Conservation (phyloP, 345 rosid genomes). For the Populus alba region DNA sequence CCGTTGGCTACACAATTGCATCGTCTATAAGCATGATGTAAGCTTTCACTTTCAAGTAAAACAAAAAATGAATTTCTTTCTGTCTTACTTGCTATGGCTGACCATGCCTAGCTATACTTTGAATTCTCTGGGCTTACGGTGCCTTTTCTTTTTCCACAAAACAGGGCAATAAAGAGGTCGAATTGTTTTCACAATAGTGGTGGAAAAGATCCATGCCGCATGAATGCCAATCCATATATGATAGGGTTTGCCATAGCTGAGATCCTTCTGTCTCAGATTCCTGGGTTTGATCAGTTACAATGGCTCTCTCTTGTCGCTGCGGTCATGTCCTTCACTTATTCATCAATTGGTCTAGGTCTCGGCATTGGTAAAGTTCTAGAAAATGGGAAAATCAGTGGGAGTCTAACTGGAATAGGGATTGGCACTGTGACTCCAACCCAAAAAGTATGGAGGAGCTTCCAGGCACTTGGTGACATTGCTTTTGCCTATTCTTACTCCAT, state of each 20-base stretch:
- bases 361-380: slow-evolving; percentile 71
- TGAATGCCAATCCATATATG: slow-evolving; percentile 60
- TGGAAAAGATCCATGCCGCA: slow-evolving; percentile 39
- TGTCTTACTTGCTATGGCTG: neutral
- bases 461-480: slow-evolving; percentile 88
- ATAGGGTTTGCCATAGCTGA: slow-evolving; percentile 58
- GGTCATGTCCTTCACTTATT: slow-evolving; percentile 93
- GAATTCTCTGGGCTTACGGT: neutral
- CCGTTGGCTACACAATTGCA: slow-evolving; percentile 75
- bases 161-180: slow-evolving; percentile 66
- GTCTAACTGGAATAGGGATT: slow-evolving; percentile 69
- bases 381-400: slow-evolving; percentile 56
- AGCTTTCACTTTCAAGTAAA: neutral
- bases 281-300: slow-evolving; percentile 78
- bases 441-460: slow-evolving; percentile 87
- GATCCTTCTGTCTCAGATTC: slow-evolving; percentile 70
- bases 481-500: slow-evolving; percentile 87
- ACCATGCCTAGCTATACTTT: too few species aligned
- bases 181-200: slow-evolving; percentile 54
- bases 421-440: slow-evolving; percentile 50
- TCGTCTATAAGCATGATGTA: slow-evolving; percentile 79
- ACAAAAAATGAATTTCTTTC: neutral
- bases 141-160: neutral
- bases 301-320: slow-evolving; percentile 93
- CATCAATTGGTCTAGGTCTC: slow-evolving; percentile 81